Percentiles rank a stretch among this genome's conserved stretches.
Conservation (phyloP, 805 yeast genomes). For the Metschnikowia noctiluminum region DNA sequence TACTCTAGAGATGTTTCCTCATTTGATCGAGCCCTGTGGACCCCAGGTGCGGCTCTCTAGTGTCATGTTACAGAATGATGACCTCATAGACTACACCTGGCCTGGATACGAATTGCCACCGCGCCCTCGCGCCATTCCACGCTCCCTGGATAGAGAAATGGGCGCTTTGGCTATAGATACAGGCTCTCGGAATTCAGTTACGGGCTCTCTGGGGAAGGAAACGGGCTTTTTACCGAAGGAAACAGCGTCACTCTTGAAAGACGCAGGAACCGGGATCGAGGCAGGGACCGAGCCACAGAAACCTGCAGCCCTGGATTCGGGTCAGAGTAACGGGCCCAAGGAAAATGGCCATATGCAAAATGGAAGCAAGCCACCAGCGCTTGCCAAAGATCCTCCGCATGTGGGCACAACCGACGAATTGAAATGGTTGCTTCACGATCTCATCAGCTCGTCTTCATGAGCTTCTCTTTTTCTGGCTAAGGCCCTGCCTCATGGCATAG, state of each 20-base stretch:
- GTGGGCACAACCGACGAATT: constrained; percentile 65
- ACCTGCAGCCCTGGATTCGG: neutral
- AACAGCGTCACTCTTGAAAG: neutral
- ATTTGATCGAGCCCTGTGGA: constrained; percentile 65
- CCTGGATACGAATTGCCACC: constrained; percentile 30
- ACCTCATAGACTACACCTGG: constrained; percentile 17
- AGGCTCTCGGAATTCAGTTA: too few relatives aligned
- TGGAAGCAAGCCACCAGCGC: neutral
- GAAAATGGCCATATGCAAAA: constrained; percentile 6
- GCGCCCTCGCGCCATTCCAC: too few relatives aligned
- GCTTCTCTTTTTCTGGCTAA: neutral
- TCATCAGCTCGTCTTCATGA: constrained; percentile 41
- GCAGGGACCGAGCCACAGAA: neutral
- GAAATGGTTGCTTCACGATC: constrained; percentile 67
- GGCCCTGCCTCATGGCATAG: neutral
- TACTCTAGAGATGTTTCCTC: constrained; percentile 62
- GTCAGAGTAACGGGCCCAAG: neutral
- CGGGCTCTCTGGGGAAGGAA: too few relatives aligned
- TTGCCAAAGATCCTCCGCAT: constrained; percentile 2
- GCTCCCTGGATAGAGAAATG: too few relatives aligned
- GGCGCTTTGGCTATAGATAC: too few relatives aligned
- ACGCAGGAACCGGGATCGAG: neutral
- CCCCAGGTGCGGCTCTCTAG: constrained; percentile 50
- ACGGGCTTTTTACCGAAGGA: too few relatives aligned
- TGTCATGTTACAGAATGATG: constrained; percentile 58